phyloP scores from a whole-genome alignment of 805 yeast species.

The Barnettozyma salicaria region DNA sequence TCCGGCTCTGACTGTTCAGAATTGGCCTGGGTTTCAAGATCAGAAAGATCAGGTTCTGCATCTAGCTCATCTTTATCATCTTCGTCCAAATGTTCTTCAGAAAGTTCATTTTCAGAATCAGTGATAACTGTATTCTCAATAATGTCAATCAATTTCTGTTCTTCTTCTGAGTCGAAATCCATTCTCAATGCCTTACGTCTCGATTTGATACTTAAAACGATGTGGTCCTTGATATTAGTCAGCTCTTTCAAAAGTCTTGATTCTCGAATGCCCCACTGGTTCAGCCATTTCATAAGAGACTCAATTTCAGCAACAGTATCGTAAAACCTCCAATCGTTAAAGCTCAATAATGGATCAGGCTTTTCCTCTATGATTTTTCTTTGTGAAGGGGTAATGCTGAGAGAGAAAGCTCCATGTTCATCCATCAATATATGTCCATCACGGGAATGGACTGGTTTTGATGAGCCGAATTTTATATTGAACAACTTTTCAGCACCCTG shows the following conservation, averaged over 20 bases:
- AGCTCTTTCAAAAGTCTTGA: conserved; percentile 59
- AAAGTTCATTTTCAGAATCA: conserved; percentile 28
- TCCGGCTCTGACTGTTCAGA: conserved; percentile 8
- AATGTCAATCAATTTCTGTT: conserved; percentile 34
- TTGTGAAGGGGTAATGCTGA: conserved; percentile 30
- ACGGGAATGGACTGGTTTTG: conserved; percentile 50
- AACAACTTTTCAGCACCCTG: conserved; percentile 18
- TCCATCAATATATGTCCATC: conserved; percentile 35
- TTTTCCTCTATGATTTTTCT: conserved; percentile 65
- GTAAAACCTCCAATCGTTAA: conserved; percentile 63
- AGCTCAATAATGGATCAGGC: conserved; percentile 46
- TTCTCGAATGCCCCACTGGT: conserved; percentile 73
- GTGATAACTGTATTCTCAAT: conserved; percentile 33
- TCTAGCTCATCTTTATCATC: conserved; percentile 16
- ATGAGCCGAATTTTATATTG: conserved; percentile 26
- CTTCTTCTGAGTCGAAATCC: conserved; percentile 38
- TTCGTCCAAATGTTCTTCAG: conserved; percentile 17
- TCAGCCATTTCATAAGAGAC: conserved; percentile 55
- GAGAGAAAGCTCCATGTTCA: conserved; percentile 31
- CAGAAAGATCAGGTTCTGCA: conserved; percentile 9
- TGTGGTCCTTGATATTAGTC: conserved; percentile 42
- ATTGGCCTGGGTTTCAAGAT: conserved; percentile 8
- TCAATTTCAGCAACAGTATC: conserved; percentile 58
- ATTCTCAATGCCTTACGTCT: conserved; percentile 49
- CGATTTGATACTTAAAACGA: conserved; percentile 49